Base-by-base conservation (phyloP, 768 basidiomycete genomes). In the Podaxis sp. region DNA sequence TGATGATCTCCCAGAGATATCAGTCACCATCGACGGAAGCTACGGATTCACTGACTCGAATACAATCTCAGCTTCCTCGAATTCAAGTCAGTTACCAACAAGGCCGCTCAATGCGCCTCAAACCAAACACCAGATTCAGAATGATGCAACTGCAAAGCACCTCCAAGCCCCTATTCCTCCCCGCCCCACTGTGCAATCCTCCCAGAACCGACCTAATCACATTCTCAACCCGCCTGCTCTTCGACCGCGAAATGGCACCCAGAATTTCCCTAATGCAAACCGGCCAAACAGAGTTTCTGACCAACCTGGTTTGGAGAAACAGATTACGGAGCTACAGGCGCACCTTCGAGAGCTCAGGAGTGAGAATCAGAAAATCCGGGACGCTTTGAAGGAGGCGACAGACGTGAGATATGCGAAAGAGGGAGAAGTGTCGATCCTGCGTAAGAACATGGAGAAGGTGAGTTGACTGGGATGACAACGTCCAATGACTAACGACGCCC, bases 401-500 rank as follows among this genome's bases (percentile, higher is more conserved):
- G 81, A 85, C 52, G 78, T 76, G 7, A 85, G 80, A 64, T 77
- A 84, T 44, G 73, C 78, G 36, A 90, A 87, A 69, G 86, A 89
- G 33, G 91, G 91, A 4, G 90, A 93, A 75, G 88, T 88, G 5
- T 80, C 80, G 15, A 84, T 88, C 44, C 70, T 93, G 56, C 78
- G 90, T 66, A 84, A 84, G 66, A 82, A 74, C n/a, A 82, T 89
- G 9, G 87, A 90, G 67, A 88, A 87, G 80, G 91, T 88, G 68
- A 56, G 66, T 52, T 24, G 4, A 13, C 22, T 28, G 8, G 44
- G 26, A 61, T 46, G 24, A 48, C 38, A 7, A 42, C 8, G 38
- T 54, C 44, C 61, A 46, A n/a, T 61, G 24, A 61, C 69, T 28
- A 68, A 59, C 22, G 4, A 52, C 30, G 46, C 17, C 57, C 64